Base-by-base conservation (phyloP, 805 yeast species). In the Saitoella complicata region DNA sequence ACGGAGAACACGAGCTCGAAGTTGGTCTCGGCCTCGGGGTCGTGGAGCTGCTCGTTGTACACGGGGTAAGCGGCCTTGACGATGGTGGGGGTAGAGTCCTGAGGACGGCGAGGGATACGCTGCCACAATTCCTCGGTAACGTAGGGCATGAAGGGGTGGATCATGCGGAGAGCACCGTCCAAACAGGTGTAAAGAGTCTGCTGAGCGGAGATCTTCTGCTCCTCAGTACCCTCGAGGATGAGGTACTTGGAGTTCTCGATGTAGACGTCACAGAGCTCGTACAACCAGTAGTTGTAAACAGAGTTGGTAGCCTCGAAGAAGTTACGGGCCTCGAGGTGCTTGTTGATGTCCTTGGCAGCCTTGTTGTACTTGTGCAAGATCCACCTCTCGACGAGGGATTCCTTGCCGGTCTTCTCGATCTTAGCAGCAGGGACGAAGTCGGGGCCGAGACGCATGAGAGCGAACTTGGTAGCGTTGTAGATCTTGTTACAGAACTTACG, bases 401-500 rank as follows among this genome's bases (percentile, higher is more conserved):
- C 94, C 42, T 80, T 71, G 46, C 94, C 94, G 29, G 84, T 68
- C 57, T 74, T 63, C 32, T 56, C 59, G 39, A 69, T 71, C 9
- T 67, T 63, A 21, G 78, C 76, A 45, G 94, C 83, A 45, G 98
- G 97, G 46, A 64, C 61, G 65, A 84, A 91, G 60, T 78, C 94
- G 31, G 75, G 81, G 49, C 97, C 97, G 51, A 91, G 72, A 63
- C 93, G 78, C 77, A 87, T 77, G 65, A 91, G 70, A 38, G 86
- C 97, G 59, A 91, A 91, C 69, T 91, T 91, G 50, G 97, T 87
- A 45, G 98, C 98, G 69, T 91, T 97, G 73, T 85, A 91, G 57
- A 91, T 91, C 77, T 91, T 91, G 78, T 91, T 91, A 72, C 98
- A 86, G 82, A 91, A 91, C 74, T 91, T 91, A 68, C 98, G 78